phyloP scores from a whole-genome alignment of 495 filamentous ascomycete genomes.

The Podospora tetraspora region DNA sequence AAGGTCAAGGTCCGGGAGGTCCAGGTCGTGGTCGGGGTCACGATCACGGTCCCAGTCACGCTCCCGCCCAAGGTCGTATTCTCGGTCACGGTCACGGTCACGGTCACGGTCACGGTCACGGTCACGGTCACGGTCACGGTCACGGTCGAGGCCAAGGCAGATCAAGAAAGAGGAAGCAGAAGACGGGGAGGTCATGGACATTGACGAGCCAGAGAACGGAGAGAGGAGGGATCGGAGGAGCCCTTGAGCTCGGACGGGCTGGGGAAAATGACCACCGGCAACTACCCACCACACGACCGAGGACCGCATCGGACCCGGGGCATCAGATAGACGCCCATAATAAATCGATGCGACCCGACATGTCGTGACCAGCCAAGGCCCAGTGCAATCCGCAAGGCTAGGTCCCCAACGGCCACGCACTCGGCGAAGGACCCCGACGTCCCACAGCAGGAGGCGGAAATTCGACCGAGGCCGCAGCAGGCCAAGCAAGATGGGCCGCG shows the following conservation, averaged over 20 bases:
- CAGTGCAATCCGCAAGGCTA: not conserved
- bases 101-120: not conserved
- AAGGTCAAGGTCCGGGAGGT: no score
- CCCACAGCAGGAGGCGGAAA: not conserved
- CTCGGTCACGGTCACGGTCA: not conserved
- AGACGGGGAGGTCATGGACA: not conserved
- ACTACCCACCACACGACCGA: not conserved
- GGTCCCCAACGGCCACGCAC: not conserved
- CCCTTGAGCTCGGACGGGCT: not conserved
- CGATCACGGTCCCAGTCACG: not conserved
- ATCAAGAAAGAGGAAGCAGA: not conserved
- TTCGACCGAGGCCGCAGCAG: not conserved
- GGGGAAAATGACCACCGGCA: not conserved
- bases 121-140: not conserved
- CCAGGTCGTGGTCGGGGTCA: not conserved
- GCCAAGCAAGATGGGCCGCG: not conserved
- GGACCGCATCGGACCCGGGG: not conserved
- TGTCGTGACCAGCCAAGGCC: not conserved
- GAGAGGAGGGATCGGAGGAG: not conserved
- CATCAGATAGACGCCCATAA: not conserved
- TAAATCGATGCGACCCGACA: not conserved
- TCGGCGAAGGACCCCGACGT: not conserved
- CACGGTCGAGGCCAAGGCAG: not conserved
- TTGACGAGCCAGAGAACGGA: not conserved
- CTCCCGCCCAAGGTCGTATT: not conserved